These are phyloP conservation scores for Eudorina sp. DNA, from an alignment of 139 green algal species.

Conservation along the genomic window DNA sequence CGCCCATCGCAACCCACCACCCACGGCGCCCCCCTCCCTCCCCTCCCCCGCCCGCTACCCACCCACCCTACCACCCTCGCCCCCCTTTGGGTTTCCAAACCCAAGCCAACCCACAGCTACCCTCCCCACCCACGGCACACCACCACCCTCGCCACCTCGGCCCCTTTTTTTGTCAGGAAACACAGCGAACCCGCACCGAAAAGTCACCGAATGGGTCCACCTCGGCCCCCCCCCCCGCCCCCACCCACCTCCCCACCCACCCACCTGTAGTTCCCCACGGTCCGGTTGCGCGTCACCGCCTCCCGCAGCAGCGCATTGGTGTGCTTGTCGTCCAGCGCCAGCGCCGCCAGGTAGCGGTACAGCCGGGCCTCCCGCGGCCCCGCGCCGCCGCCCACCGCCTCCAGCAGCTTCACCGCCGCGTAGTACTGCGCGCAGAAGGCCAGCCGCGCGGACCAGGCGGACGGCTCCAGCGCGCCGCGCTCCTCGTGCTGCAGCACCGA, in stretches of 20 bases:
- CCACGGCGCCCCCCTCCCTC: too few relatives aligned
- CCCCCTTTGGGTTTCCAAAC: not conserved
- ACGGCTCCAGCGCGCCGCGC: not conserved
- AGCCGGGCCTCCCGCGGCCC: conserved; percentile 48
- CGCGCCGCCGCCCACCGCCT: not conserved
- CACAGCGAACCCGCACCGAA: too few relatives aligned
- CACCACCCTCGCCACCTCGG: too few relatives aligned
- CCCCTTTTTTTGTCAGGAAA: too few relatives aligned
- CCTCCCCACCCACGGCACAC: too few relatives aligned
- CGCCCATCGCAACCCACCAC: too few relatives aligned
- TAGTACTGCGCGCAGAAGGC: conserved; percentile 55
- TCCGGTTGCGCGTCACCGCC: conserved; percentile 59
- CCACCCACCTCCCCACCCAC: not conserved
- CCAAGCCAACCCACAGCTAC: too few relatives aligned
- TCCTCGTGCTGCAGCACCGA: conserved; percentile 34
- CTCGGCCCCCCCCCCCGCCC: not conserved
- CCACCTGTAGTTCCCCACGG: conserved; percentile 62
- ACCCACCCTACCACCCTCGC: too few relatives aligned
- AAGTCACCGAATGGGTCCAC: too few relatives aligned
- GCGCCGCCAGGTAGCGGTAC: conserved; percentile 54
- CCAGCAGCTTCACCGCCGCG: conserved; percentile 43
- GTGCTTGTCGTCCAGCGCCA: conserved; percentile 64
- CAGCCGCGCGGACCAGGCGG: conserved; percentile 15
- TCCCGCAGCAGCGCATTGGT: conserved; percentile 59
- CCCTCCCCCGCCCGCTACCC: too few relatives aligned